phyloP scores from a whole-genome alignment of 257 asterid species.

The Rehmannia glutinosa region DNA sequence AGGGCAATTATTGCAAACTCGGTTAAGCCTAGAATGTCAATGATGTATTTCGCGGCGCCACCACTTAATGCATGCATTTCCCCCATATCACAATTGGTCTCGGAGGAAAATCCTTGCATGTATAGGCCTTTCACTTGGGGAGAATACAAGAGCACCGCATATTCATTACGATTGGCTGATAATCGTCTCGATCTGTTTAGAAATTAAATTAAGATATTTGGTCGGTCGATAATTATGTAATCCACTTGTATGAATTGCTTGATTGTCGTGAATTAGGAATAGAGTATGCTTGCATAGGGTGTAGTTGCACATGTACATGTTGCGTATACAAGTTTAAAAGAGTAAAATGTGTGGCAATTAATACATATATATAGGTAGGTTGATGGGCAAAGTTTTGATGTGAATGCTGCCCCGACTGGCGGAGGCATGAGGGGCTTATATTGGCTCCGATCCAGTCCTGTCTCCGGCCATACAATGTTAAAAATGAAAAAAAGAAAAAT shows the following conservation, averaged over 20 bases:
- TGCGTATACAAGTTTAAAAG: background rate
- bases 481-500: background rate
- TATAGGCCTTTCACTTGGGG: conserved; percentile 71
- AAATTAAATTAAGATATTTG: background rate
- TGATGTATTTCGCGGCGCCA: conserved; percentile 75
- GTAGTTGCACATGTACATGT: conserved; percentile 21
- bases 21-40: conserved; percentile 50
- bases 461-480: too few species aligned
- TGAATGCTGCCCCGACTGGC: background rate
- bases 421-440: too few species aligned
- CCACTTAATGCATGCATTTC: conserved; percentile 33
- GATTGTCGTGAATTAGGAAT: background rate
- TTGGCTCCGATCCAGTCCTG: too few species aligned
- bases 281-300: background rate
- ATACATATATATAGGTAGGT: background rate
- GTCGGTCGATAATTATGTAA: background rate
- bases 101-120: background rate
- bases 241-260: background rate
- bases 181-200: conserved; percentile 57
- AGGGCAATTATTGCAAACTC: conserved; percentile 50
- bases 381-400: conserved; percentile 5
- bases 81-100: conserved; percentile 31
- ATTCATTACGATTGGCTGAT: conserved; percentile 45
- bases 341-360: too few species aligned
- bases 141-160: conserved; percentile 48